A percentile compares a stretch with the other conserved stretches of the same genome.
Conservation (phyloP, 1,284 basidiomycete genomes). For the Sphagnurus paluster region DNA sequence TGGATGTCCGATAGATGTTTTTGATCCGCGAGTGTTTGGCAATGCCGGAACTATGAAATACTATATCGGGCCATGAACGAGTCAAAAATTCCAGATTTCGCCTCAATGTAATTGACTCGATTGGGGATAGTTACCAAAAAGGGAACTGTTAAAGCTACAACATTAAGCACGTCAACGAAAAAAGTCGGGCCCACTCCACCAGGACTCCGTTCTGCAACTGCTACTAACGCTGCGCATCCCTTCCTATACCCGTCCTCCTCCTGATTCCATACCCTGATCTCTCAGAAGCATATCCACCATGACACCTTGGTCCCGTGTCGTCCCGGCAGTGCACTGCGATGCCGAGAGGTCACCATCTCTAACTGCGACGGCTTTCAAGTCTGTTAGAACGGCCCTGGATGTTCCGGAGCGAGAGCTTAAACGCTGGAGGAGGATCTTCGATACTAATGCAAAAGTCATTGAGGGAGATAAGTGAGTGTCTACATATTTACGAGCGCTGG, state of each 20-base stretch:
- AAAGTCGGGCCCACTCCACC: slow-evolving; percentile 14
- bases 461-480: slow-evolving; percentile 79
- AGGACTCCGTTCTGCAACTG: slow-evolving; percentile 7
- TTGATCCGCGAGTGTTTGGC: slow-evolving; percentile 7
- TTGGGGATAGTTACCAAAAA: slow-evolving; percentile 4
- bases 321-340: slow-evolving; percentile 57
- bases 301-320: slow-evolving; percentile 31
- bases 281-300: slow-evolving; percentile 15
- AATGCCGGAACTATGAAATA: neutral
- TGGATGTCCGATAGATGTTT: slow-evolving; percentile 2
- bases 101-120: slow-evolving; percentile 6
- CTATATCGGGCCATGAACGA: neutral
- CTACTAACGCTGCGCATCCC: slow-evolving; percentile 3
- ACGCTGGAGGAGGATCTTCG: slow-evolving; percentile 86
- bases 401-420: slow-evolving; percentile 81
- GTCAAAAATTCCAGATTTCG: slow-evolving; percentile 2
- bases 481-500: slow-evolving; percentile 11
- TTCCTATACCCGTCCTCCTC: slow-evolving; percentile 17
- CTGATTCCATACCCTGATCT: slow-evolving; percentile 14
- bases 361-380: slow-evolving; percentile 55
- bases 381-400: slow-evolving; percentile 66
- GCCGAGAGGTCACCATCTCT: slow-evolving; percentile 38
- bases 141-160: slow-evolving; percentile 5
- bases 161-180: slow-evolving; percentile 13
- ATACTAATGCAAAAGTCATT: slow-evolving; percentile 72